These are phyloP conservation scores for Nicotiana noctiflora DNA, from an alignment of 257 asterid species.

Conservation along the genomic window DNA sequence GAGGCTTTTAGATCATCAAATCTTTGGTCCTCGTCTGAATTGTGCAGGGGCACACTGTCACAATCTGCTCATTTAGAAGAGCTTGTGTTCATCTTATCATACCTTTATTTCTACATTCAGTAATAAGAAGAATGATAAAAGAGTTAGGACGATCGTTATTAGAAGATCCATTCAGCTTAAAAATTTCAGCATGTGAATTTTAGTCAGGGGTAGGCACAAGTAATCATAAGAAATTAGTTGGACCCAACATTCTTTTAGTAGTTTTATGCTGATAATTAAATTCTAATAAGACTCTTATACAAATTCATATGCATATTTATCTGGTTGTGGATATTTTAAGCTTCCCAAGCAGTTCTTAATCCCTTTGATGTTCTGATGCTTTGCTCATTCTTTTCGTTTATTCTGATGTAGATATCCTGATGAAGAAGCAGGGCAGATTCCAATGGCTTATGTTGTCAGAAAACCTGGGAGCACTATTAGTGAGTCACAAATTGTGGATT, in stretches of 20 bases:
- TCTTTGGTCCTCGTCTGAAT: background rate
- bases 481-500: constrained; percentile 59
- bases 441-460: constrained; percentile 87
- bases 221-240: background rate
- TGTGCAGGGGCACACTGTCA: background rate
- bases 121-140: background rate
- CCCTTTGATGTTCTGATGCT: background rate
- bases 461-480: constrained; percentile 60
- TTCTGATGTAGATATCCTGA: constrained; percentile 63
- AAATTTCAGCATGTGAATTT: background rate
- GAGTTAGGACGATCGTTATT: background rate
- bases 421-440: constrained; percentile 94
- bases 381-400: background rate
- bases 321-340: background rate
- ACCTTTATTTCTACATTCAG: background rate
- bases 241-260: too few relatives aligned
- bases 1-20: background rate
- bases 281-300: too few relatives aligned
- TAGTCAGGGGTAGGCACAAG: background rate
- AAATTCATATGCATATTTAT: too few relatives aligned
- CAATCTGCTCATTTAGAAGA: background rate
- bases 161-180: too few relatives aligned
- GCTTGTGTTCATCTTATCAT: background rate
- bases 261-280: too few relatives aligned
- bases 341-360: background rate